Conservation (phyloP, 2,329 filamentous ascomycete genomes). For the Ophiocordyceps camponoti-floridani region DNA sequence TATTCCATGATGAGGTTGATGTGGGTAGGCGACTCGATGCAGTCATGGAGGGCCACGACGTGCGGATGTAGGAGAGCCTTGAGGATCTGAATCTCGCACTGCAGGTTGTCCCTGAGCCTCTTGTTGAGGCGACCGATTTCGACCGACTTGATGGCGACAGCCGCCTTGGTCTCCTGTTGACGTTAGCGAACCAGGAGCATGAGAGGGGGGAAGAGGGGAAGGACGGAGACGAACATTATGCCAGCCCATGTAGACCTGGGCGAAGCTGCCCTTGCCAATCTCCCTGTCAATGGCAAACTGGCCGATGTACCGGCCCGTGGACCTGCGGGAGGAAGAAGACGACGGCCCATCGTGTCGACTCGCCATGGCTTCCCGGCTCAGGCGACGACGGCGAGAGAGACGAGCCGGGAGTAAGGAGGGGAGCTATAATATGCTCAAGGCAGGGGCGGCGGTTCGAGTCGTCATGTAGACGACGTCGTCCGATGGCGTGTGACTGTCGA, state of each 20-base stretch:
- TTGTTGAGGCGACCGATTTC: constrained; percentile 79
- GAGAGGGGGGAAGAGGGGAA: background rate
- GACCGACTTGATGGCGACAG: constrained; percentile 93
- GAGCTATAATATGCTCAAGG: constrained; percentile 19
- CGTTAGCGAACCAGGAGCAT: background rate
- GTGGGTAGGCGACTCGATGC: constrained; percentile 67
- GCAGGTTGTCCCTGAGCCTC: constrained; percentile 92
- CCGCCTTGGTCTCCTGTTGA: constrained; percentile 53
- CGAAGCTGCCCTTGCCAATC: constrained; percentile 96
- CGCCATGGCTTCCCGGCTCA: constrained; percentile 19
- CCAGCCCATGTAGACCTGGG: constrained; percentile 76
- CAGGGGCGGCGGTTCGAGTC: constrained; percentile 14
- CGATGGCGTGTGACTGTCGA: constrained; percentile 1
- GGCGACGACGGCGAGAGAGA: constrained; percentile 13
- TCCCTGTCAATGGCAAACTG: constrained; percentile 71
- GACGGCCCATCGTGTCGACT: constrained; percentile 18
- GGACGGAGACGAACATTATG: constrained; percentile 43
- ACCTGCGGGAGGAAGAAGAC: constrained; percentile 14
- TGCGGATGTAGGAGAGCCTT: constrained; percentile 89
- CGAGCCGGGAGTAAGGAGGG: constrained; percentile 14
- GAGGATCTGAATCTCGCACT: constrained; percentile 88
- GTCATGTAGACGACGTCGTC: constrained; percentile 21
- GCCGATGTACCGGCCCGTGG: constrained; percentile 32
- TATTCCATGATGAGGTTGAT: constrained; percentile 99
- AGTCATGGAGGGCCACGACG: constrained; percentile 91